Percentiles rank a stretch among this genome's conserved stretches.
Conservation (phyloP, 1,139 yeast genomes). For the Pichia sp. region DNA sequence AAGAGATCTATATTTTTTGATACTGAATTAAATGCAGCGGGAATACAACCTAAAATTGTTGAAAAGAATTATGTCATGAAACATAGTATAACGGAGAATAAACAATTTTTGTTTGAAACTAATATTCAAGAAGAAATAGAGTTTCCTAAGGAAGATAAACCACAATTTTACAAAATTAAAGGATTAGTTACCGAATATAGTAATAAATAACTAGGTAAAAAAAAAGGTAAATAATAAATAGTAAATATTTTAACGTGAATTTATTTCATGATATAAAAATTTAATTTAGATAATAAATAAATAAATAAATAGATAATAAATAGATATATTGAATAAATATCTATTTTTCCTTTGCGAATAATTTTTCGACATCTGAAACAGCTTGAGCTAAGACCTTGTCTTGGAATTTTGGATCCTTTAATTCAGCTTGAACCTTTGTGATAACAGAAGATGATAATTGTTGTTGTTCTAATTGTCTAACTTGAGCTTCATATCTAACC, state of each 20-base stretch:
- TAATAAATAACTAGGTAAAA: conserved; percentile 14
- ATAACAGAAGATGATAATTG: conserved; percentile 84
- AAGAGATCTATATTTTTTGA: conserved; percentile 35
- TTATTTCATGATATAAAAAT: conserved; percentile 1
- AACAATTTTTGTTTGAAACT: not conserved
- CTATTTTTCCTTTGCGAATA: conserved; percentile 44
- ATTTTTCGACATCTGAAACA: conserved; percentile 83
- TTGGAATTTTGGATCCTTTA: conserved; percentile 87
- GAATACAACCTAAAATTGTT: not conserved
- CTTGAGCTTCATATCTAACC: conserved; percentile 97
- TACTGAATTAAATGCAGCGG: conserved; percentile 35
- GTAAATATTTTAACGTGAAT: not conserved
- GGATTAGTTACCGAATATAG: conserved; percentile 12
- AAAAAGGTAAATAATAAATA: too few species aligned
- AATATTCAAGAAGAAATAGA: conserved; percentile 14
- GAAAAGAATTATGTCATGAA: too few species aligned
- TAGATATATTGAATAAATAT: not conserved
- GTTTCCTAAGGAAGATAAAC: conserved; percentile 27
- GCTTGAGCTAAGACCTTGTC: conserved; percentile 87
- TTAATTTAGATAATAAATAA: conserved; percentile 11
- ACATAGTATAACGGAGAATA: too few species aligned
- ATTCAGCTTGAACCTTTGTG: conserved; percentile 81
- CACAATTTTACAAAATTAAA: conserved; percentile 29
- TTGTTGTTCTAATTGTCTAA: conserved; percentile 93
- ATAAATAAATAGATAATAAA: conserved; percentile 2